Evolutionary conservation across 768 basidiomycete species (phyloP).

Genomic region (Podaxis pistillaris): DNA sequence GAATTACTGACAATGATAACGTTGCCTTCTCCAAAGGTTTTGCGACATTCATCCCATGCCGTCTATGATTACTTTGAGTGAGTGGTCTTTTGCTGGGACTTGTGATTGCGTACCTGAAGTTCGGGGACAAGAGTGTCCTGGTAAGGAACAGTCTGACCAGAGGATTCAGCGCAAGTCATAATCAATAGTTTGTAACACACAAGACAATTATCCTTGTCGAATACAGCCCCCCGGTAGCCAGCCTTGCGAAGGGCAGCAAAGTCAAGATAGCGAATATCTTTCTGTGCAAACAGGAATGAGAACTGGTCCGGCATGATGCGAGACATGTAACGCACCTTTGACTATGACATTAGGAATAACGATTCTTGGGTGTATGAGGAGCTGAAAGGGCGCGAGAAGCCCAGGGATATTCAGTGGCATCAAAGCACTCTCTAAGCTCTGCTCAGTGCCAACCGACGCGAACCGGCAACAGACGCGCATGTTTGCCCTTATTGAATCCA

Average conservation of each 20-base stretch:
- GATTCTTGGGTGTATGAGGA: constrained; percentile 64
- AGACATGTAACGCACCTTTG: constrained; percentile 48
- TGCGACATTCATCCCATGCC: constrained; percentile 72
- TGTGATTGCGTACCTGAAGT: constrained; percentile 50
- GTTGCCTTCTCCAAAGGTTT: constrained; percentile 72
- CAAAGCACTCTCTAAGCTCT: background rate
- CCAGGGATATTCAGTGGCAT: constrained; percentile 82
- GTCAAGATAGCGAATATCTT: constrained; percentile 85
- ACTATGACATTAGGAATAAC: constrained; percentile 64
- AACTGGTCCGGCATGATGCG: background rate
- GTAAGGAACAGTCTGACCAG: constrained; percentile 72
- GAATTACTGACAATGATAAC: constrained; percentile 95
- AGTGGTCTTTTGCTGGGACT: background rate
- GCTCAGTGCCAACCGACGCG: background rate
- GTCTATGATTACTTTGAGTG: constrained; percentile 37
- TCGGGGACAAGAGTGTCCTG: constrained; percentile 75
- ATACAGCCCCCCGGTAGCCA: constrained; percentile 87
- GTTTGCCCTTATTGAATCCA: background rate
- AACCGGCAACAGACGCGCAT: background rate
- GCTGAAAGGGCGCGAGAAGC: constrained; percentile 66
- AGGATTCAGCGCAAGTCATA: background rate
- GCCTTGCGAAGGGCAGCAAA: constrained; percentile 67
- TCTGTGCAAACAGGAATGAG: constrained; percentile 33
- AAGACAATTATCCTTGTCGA: constrained; percentile 98
- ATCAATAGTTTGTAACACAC: constrained; percentile 40